Evolutionary conservation across 2,329 filamentous ascomycete species (phyloP), one percentile per base, ranked within the genome.

Genomic region (Monosporascus ibericus): DNA sequence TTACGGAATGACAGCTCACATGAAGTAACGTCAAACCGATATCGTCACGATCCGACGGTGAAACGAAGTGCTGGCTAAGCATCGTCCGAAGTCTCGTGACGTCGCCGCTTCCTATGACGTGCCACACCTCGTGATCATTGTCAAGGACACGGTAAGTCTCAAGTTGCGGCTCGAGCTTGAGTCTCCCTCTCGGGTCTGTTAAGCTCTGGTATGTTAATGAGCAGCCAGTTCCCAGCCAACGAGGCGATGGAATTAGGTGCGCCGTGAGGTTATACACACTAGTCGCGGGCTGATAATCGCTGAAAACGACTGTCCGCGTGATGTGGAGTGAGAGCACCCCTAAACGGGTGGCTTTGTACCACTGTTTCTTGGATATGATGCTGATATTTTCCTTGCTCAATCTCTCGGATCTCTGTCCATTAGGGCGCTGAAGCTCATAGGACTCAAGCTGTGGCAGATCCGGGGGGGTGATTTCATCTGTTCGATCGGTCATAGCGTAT

Each of bases 211-310:
- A 60, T 24, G 39, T 51, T 18, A 55, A 40, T n/a, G 50, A 58
- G 46, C 22, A 50, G 37, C 58, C 54, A 3, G 48, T 53, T 24
- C 52, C 48, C n/a, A 57, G 25, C 54, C 56, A 60, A 27, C 51
- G 20, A 6, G 40, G 48, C 3, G 56, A 54, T 11, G 56, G 58
- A 38, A 5, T 40, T 27, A 58, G 53, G 5, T 55, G 52, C 38
- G 27, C 50, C 24, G 20, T 36, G 39, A 58, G 27, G 22, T 52
- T 40, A 30, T 54, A 55, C 3, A 52, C n/a, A 22, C 24, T 36
- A 14, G 37, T 55, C 11, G 48, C 37, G n/a, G 5, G 42, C 2
- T 48, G 39, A 24, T 11, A 40, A 11, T 17, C 20, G 22, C 47
- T 39, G n/a, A 57, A 57, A 14, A 40, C 7, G 38, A 49, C 40